Evolutionary conservation across 2,329 filamentous ascomycete species (phyloP), one percentile per base, ranked within the genome.

Genomic region (Aspergillus neotritici): DNA sequence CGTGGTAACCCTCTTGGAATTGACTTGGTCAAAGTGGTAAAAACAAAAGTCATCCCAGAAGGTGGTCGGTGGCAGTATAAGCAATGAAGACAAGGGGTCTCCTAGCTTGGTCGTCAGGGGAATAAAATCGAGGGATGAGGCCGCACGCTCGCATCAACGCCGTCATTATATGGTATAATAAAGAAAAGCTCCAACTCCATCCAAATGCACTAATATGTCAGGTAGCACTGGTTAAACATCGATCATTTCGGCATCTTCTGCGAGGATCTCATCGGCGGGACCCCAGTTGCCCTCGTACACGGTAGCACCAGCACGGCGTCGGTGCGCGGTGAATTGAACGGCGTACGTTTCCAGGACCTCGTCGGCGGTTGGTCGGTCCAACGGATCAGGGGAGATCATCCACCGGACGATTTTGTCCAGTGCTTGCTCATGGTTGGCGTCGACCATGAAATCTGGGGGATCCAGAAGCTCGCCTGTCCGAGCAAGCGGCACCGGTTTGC

Each of bases 231-330:
- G 51, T 70, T 61, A 75, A 53, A 76, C 72, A 61, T 84, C 80
- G 65, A 80, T 78, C 77, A 83, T 83, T 62, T 83, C 80, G 35
- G 77, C 73, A 61, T 77, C 73, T 54, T 74, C 72, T 16, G 69
- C 70, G 42, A 82, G 69, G 14, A 82, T 71, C 49, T 82, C 77
- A 51, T 83, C 83, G 16, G 77, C 77, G 28, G 91, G 91, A 4
- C 93, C 93, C 86, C 90, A 98, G 63, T 87, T 93, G 50, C 93
- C 93, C 69, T 98, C 93, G 56, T 86, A 98, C 41, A 98, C 83
- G 0, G 89, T 96, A n/a, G 93, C 93, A 34, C 89, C 87, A 9
- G 89, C 87, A 43, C 85, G 82, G 43, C 89, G 82, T 49, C 89
- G 82, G 39, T 74, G 71, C 42, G 82, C 78, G 28, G 94, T 84